phyloP scores from a whole-genome alignment of 192 early-diverging fungal species.

The Cetraspora pellucida region DNA sequence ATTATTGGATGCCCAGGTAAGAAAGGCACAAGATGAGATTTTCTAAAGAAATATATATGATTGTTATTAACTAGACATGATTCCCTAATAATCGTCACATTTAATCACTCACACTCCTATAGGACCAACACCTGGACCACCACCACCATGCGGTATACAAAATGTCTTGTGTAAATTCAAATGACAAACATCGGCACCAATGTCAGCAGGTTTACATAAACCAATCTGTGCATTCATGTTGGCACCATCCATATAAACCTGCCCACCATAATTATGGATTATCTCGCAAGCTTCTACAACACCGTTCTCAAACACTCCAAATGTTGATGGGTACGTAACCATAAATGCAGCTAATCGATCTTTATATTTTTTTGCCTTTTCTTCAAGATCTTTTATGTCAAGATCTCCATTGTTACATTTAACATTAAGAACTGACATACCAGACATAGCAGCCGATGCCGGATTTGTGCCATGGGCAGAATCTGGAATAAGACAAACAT shows the following conservation, averaged over 20 bases:
- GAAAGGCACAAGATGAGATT: slow-evolving; percentile 87
- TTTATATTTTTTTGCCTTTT: slow-evolving; percentile 87
- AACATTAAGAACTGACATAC: slow-evolving; percentile 90
- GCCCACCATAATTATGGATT: slow-evolving; percentile 92
- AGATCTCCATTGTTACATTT: slow-evolving; percentile 94
- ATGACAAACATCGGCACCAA: slow-evolving; percentile 99
- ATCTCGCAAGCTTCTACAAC: slow-evolving; percentile 88
- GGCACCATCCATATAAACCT: slow-evolving; percentile 98
- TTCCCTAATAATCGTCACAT: not conserved
- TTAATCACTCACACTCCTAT: slow-evolving; percentile 76
- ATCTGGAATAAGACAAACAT: slow-evolving; percentile 95
- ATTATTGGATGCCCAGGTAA: slow-evolving; percentile 91
- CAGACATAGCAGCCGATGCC: slow-evolving; percentile 97
- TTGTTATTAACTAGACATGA: not conserved
- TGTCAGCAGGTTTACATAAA: slow-evolving; percentile 84
- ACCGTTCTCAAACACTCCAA: slow-evolving; percentile 95
- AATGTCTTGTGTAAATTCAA: slow-evolving; percentile 99
- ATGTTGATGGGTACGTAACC: slow-evolving; percentile 99
- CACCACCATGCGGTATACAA: slow-evolving; percentile 96
- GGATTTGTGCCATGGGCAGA: slow-evolving; percentile 99
- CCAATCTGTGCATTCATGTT: slow-evolving; percentile 91
- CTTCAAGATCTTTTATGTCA: slow-evolving; percentile 85
- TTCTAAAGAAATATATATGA: slow-evolving; percentile 45
- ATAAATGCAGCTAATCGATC: slow-evolving; percentile 90
- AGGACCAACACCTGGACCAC: slow-evolving; percentile 97